Evolutionary conservation across 176 grass and related monocot genomes (phyloP).

Genomic region (Raddia distichophylla): DNA sequence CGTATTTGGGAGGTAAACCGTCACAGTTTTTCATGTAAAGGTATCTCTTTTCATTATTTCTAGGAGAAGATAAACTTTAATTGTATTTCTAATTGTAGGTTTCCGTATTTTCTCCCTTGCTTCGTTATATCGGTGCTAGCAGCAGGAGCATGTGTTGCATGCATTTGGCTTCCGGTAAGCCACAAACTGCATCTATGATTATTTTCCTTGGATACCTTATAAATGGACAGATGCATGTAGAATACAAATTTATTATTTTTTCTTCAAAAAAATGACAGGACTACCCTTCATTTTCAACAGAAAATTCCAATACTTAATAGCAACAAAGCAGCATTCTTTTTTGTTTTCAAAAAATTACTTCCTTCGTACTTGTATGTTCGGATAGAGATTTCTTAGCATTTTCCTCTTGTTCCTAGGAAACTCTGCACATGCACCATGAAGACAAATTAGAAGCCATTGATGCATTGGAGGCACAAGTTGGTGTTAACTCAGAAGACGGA

Average conservation of each 20-base stretch:
- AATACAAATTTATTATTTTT: too few relatives aligned
- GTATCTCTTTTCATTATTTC: background rate
- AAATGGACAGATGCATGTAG: too few relatives aligned
- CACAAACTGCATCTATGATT: background rate
- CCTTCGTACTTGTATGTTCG: too few relatives aligned
- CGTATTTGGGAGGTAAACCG: constrained; percentile 65
- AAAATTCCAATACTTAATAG: too few relatives aligned
- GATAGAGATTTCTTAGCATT: background rate
- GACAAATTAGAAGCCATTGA: constrained; percentile 50
- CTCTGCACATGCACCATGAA: constrained; percentile 64
- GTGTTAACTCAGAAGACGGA: constrained; percentile 24
- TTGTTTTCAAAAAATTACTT: too few relatives aligned
- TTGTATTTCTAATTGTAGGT: constrained; percentile 47
- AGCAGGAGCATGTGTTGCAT: constrained; percentile 54
- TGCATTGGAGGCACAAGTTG: constrained; percentile 47
- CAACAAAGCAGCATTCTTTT: too few relatives aligned
- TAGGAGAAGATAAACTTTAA: background rate
- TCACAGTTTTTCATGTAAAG: background rate
- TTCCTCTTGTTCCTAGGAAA: constrained; percentile 52
- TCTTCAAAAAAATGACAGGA: too few relatives aligned
- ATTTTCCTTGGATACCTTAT: background rate
- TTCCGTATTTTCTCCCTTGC: constrained; percentile 76
- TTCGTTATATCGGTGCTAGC: constrained; percentile 66
- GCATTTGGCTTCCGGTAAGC: constrained; percentile 73
- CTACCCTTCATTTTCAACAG: too few relatives aligned